phyloP scores from a whole-genome alignment of 2,329 filamentous ascomycete genomes.

The Aspergillus neotritici region DNA sequence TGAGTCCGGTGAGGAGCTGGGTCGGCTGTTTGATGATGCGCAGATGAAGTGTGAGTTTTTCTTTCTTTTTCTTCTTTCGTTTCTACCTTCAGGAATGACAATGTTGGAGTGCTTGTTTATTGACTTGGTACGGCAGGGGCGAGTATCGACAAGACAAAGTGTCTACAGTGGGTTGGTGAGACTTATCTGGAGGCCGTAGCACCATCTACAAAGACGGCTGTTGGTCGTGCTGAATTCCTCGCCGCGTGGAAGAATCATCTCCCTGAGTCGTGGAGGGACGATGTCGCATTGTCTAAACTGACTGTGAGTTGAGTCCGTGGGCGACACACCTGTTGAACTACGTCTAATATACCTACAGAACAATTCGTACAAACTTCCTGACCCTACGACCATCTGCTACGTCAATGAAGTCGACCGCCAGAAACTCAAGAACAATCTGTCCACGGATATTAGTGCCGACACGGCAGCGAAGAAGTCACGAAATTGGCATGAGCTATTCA shows the following conservation, averaged over 20 bases:
- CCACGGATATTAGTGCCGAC: constrained; percentile 18
- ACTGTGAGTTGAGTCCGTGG: constrained; percentile 19
- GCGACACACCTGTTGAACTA: neutral
- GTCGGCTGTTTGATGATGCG: constrained; percentile 14
- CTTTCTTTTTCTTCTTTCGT: neutral
- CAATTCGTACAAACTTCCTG: constrained; percentile 29
- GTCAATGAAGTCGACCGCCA: constrained; percentile 27
- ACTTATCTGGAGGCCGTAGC: constrained; percentile 36
- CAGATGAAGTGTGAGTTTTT: constrained; percentile 36
- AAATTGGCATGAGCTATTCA: constrained; percentile 43
- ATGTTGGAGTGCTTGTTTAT: constrained; percentile 3
- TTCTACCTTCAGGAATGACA: neutral
- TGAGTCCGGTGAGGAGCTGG: constrained; percentile 18
- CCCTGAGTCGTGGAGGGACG: constrained; percentile 39
- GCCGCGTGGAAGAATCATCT: constrained; percentile 39
- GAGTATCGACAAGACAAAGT: constrained; percentile 32
- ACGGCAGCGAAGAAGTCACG: constrained; percentile 31
- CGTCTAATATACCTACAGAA: constrained; percentile 18
- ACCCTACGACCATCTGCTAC: constrained; percentile 35
- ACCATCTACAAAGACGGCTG: constrained; percentile 24
- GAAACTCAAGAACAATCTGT: constrained; percentile 21
- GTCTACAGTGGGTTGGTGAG: constrained; percentile 36
- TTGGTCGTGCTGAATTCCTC: constrained; percentile 31
- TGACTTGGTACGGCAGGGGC: constrained; percentile 28
- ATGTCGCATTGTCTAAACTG: constrained; percentile 30